Percentiles rank a stretch among this genome's conserved stretches.
Evolutionary conservation across 192 early-diverging fungal species (phyloP).

Genomic region (Coemansia sp.): DNA sequence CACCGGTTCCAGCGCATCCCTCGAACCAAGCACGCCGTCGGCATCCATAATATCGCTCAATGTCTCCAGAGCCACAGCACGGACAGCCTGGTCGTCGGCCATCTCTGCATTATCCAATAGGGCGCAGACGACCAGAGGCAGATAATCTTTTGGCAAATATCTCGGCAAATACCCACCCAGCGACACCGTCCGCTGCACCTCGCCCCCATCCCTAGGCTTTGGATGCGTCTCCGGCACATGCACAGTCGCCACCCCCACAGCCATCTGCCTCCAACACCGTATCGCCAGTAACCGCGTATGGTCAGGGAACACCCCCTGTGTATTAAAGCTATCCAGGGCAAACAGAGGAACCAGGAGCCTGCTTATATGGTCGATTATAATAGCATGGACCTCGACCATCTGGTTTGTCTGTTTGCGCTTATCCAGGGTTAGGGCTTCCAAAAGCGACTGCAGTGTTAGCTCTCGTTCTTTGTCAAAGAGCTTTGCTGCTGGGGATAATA

Average conservation of each 20-base stretch:
- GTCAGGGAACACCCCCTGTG: background rate
- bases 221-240: constrained; percentile 20
- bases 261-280: constrained; percentile 29
- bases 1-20: background rate
- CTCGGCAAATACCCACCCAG: constrained; percentile 13
- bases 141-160: constrained; percentile 26
- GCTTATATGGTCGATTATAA: constrained; percentile 32
- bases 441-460: constrained; percentile 15
- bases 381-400: constrained; percentile 22
- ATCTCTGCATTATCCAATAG: constrained; percentile 37
- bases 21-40: constrained; percentile 1
- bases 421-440: constrained; percentile 19
- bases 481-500: constrained; percentile 11
- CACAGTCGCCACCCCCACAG: constrained; percentile 7
- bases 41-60: constrained; percentile 8
- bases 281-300: constrained; percentile 25
- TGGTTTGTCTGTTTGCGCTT: constrained; percentile 3
- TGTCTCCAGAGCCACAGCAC: constrained; percentile 19
- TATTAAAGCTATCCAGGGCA: background rate
- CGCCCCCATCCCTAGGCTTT: background rate
- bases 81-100: constrained; percentile 15
- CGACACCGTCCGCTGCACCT: background rate
- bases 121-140: constrained; percentile 29
- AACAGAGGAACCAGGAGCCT: constrained; percentile 25
- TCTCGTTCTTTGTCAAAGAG: constrained; percentile 33